Evolutionary conservation across 2,329 filamentous ascomycete genomes (phyloP), one percentile per base, ranked within the genome.

Genomic region (Microdochium trichocladiopsis): DNA sequence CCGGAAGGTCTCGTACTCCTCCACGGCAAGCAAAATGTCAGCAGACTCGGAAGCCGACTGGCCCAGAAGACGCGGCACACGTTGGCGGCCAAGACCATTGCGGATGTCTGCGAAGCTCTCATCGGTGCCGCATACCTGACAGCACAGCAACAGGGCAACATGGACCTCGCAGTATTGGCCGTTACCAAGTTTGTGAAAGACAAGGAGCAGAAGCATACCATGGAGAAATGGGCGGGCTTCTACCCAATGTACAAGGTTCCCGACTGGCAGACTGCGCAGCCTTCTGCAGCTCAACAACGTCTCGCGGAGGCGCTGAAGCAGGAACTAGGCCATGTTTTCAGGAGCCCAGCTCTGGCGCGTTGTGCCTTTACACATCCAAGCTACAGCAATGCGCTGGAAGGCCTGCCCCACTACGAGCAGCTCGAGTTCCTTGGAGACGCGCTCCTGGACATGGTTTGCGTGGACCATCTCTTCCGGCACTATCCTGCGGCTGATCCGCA

Each of bases 341-440:
- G 74, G 1, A 84, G 87, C 56, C 88, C 92, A 5, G 80, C 84
- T 2, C 75, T 97, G 0, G 75, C 95, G 1, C 81, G 88, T 6
- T 95, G 88, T 3, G 92, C 91, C 0, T 95, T 97, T 66, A 86
- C 86, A 25, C 94, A 97, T 62, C 86, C 92, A 0, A 96, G 92
- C 0, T 89, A 90, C 60, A 85, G 88, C 2, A 80, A 77, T 52
- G 75, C 79, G 4, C 91, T 84, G 71, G 88, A 93, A 55, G 79
- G 80, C n/a, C 78, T 96, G 0, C 93, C 92, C 0, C 86, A 83
- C 63, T 96, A 97, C 62, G 91, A 99, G 63, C 83, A 92, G 2
- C 80, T 97, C 0, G 93, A 97, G 61, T 97, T 97, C 59, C 72
- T 97, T 0, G 93, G 93, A 0, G 94, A 97, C 65, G 83, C 93